Conservation (phyloP, 2,329 filamentous ascomycete genomes). For the Fusarium paranaense region DNA sequence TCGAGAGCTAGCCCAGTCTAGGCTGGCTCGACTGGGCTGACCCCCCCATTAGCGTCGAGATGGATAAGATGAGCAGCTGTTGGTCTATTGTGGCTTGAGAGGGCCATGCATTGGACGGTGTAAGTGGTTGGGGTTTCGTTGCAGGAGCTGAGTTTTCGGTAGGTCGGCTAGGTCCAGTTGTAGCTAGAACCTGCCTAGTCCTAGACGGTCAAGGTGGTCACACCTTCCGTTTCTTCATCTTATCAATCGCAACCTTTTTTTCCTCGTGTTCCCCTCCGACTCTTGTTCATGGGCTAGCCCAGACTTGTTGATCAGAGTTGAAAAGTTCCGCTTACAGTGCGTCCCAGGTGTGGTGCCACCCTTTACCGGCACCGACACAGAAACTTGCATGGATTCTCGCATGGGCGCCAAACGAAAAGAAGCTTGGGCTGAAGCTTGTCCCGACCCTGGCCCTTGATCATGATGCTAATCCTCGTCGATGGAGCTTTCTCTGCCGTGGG, state of each 20-base stretch:
- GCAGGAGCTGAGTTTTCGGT: slow-evolving; percentile 14
- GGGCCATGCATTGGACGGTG: slow-evolving; percentile 19
- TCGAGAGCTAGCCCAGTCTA: slow-evolving; percentile 4
- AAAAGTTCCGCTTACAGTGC: background rate
- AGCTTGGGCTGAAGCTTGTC: slow-evolving; percentile 9
- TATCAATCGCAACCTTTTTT: slow-evolving; percentile 39
- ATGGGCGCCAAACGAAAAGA: background rate
- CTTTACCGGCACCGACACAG: slow-evolving; percentile 9
- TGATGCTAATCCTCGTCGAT: background rate
- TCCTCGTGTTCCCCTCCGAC: background rate
- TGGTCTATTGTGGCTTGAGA: slow-evolving; percentile 33
- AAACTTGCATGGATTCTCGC: background rate
- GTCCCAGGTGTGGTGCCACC: background rate
- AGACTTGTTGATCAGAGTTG: background rate
- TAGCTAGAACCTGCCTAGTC: background rate
- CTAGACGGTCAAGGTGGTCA: background rate
- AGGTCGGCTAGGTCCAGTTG: background rate
- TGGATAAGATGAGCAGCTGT: slow-evolving; percentile 25
- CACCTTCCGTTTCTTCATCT: slow-evolving; percentile 32
- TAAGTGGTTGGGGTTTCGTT: slow-evolving; percentile 7
- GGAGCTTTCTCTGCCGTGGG: background rate
- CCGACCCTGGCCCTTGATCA: slow-evolving; percentile 5
- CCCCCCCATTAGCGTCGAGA: background rate
- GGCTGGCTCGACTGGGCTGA: background rate
- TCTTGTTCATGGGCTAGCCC: background rate